Evolutionary conservation across 129 eudicot genomes (phyloP).

Genomic region (Lactuca saligna): DNA sequence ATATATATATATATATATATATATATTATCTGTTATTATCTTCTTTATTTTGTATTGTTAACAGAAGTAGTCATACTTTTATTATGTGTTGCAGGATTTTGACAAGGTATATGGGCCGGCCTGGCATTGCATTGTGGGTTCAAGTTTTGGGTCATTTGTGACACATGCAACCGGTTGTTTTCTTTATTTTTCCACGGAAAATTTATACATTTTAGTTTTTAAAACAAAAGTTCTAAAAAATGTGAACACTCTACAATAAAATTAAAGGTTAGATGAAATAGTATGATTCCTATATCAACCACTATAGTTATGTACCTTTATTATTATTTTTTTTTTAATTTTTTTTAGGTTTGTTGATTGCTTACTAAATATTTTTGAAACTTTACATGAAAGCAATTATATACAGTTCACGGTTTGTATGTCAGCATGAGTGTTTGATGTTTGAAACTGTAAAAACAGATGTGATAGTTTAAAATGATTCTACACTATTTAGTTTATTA

Average conservation of each 20-base stretch:
- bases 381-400: conserved; percentile 9
- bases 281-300: neutral
- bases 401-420: neutral
- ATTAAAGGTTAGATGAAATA: neutral
- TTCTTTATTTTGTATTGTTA: neutral
- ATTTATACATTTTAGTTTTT: conserved; percentile 62
- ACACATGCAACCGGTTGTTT: conserved; percentile 82
- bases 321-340: neutral
- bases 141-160: conserved; percentile 88
- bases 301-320: neutral
- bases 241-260: conserved; percentile 10
- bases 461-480: neutral
- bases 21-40: no score
- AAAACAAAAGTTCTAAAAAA: conserved; percentile 63
- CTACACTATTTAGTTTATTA: neutral
- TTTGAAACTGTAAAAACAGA: no score
- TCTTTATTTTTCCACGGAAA: conserved; percentile 75
- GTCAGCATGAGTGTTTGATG: neutral
- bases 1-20: no score
- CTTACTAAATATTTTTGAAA: neutral
- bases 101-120: conserved; percentile 90
- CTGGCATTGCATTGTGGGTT: conserved; percentile 96
- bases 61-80: neutral
- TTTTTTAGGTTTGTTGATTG: conserved; percentile 1
- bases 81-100: conserved; percentile 58